Evolutionary conservation across 2,329 filamentous ascomycete genomes (phyloP), one percentile per base, ranked within the genome.

Genomic region (Fusarium pseudocircinatum): DNA sequence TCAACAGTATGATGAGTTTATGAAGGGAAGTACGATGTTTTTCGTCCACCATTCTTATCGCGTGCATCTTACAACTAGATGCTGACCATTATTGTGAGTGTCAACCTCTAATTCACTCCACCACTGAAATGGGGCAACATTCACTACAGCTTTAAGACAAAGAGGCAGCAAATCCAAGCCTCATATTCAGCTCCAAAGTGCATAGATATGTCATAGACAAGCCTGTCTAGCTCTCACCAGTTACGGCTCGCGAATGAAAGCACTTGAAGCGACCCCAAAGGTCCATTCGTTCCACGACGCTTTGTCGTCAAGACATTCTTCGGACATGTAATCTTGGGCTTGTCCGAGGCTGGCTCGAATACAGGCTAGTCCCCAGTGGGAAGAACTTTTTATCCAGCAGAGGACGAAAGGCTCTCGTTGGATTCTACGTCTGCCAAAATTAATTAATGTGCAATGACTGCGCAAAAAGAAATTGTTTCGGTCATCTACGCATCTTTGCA

Each of bases 241-340:
- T 24, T 24, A 10, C 3, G 16, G 12, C 16, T 34, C 30, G 47
- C 47, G 12, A n/a, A 34, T 24, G 8, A 24, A 14, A 50, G 2
- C 6, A 24, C 8, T 24, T 24, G 2, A 3, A 10, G 22, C 4
- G 28, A 2, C 22, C 20, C 2, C 0, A 2, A 30, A 1, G 22
- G 2, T 24, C 4, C 4, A n/a, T 50, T 10, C 15, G 22, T 14
- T 22, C 16, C 6, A 3, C 7, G 24, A 20, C 30, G 2, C 8
- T 14, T 6, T 14, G 5, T 24, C 0, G 2, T 16, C 16, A 34
- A 7, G 30, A 24, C 8, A 18, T 24, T 24, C 1, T 24, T 24
- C 47, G 12, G 11, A 2, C 0, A 34, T 24, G 8, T 16, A 7
- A 20, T 7, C 5, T 50, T 15, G 22, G 7, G 8, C 8, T 24